Evolutionary conservation across 495 filamentous ascomycete genomes (phyloP).

Genomic region (Xylaria cubensis): DNA sequence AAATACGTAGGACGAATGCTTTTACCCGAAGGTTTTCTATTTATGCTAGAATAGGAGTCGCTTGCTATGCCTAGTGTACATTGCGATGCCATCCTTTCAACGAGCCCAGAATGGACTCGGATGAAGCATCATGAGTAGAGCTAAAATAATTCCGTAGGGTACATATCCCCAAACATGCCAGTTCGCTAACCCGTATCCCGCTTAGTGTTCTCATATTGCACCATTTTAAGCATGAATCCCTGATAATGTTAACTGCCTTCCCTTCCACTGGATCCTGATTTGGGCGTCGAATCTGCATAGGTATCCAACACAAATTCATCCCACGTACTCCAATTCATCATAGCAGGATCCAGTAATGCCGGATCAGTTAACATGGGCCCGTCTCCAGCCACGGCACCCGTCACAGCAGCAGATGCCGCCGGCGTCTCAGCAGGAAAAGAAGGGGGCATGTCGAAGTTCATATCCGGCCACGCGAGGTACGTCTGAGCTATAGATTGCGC

Average conservation of each 20-base stretch:
- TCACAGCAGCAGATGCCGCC: not conserved
- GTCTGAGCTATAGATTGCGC: constrained; percentile 24
- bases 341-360: not conserved
- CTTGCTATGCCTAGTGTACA: not conserved
- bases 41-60: not conserved
- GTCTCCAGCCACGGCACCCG: not conserved
- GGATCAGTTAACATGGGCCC: not conserved
- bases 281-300: constrained; percentile 23
- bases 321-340: constrained; percentile 43
- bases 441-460: constrained; percentile 32
- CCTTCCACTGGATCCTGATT: constrained; percentile 34
- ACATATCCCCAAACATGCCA: not conserved
- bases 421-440: constrained; percentile 17
- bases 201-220: constrained; percentile 26
- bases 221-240: constrained; percentile 9
- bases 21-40: not conserved
- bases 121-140: constrained; percentile 25
- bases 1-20: not conserved
- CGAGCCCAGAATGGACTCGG: not conserved
- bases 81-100: not conserved
- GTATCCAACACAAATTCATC: constrained; percentile 45
- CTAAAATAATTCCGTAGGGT: constrained; percentile 30
- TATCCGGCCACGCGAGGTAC: constrained; percentile 33
- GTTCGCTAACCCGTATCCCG: not conserved
- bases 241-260: constrained; percentile 27